Percentiles rank a stretch among this genome's conserved stretches.
phyloP scores from a whole-genome alignment of 257 asterid genomes.

The Thymus mandschuricus region DNA sequence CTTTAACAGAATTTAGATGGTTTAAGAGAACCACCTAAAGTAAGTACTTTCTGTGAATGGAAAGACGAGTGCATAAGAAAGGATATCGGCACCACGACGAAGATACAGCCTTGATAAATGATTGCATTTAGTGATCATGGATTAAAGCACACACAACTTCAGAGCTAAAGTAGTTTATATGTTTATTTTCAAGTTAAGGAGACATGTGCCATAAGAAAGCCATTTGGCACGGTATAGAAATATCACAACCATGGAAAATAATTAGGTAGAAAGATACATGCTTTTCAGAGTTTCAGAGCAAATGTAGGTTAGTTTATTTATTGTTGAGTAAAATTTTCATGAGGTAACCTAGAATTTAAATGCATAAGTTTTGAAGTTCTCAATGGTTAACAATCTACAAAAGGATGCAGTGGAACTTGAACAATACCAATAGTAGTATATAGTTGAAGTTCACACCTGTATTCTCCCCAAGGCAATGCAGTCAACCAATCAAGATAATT shows the following conservation, averaged over 20 bases:
- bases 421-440: constrained; percentile 18
- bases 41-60: not conserved
- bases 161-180: not conserved
- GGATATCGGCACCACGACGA: not conserved
- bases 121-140: not conserved
- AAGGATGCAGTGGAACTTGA: constrained; percentile 11
- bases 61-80: not conserved
- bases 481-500: constrained; percentile 99
- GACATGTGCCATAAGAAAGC: not conserved
- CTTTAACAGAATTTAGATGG: not conserved
- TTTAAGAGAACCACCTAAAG: not conserved
- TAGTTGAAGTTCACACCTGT: constrained; percentile 62
- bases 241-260: not conserved
- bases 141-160: not conserved
- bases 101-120: not conserved
- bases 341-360: not conserved
- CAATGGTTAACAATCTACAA: constrained; percentile 7
- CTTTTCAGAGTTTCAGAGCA: not conserved
- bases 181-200: not conserved
- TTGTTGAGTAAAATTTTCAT: not conserved
- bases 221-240: not conserved
- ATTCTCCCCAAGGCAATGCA: constrained; percentile 98
- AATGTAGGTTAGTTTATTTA: not conserved
- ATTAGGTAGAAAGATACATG: not conserved
- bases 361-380: not conserved